Conservation (phyloP, 2,329 filamentous ascomycete species). For the Calonectria fujianensis region DNA sequence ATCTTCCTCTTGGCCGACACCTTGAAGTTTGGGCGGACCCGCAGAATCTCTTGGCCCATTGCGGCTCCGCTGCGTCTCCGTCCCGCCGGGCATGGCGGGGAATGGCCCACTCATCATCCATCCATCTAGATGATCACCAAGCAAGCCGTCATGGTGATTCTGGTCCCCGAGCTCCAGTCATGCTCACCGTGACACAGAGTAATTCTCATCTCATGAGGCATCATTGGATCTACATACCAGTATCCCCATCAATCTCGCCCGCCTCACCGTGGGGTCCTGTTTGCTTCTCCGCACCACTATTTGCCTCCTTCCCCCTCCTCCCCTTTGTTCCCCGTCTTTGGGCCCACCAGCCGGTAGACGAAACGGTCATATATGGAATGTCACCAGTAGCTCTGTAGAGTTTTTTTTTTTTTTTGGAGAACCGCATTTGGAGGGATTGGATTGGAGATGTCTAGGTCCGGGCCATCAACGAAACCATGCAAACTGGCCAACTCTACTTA, state of each 20-base stretch:
- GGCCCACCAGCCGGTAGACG: constrained; percentile 20
- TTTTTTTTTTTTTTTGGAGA: constrained; percentile 37
- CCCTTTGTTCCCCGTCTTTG: constrained; percentile 8
- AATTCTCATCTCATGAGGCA: constrained; percentile 7
- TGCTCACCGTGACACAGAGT: constrained; percentile 20
- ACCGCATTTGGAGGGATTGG: constrained; percentile 47
- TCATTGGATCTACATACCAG: constrained; percentile 17
- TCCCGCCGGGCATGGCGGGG: constrained; percentile 51
- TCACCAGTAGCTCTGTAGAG: constrained; percentile 44
- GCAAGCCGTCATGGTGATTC: constrained; percentile 24
- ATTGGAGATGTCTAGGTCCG: constrained; percentile 42
- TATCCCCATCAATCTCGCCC: constrained; percentile 25
- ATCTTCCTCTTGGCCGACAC: constrained; percentile 51
- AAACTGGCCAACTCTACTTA: constrained; percentile 18
- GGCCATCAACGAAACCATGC: constrained; percentile 22
- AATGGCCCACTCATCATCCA: constrained; percentile 26
- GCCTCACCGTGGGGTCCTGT: constrained; percentile 12
- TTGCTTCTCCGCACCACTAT: constrained; percentile 26
- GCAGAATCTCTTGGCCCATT: constrained; percentile 50
- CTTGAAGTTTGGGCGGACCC: constrained; percentile 52
- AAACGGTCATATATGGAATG: constrained; percentile 39
- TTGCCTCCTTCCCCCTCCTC: neutral
- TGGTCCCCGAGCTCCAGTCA: constrained; percentile 8
- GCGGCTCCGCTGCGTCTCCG: constrained; percentile 57
- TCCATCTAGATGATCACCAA: constrained; percentile 41